Conservation (phyloP, 73 alveolate species). For the Paramecium octaurelia region DNA sequence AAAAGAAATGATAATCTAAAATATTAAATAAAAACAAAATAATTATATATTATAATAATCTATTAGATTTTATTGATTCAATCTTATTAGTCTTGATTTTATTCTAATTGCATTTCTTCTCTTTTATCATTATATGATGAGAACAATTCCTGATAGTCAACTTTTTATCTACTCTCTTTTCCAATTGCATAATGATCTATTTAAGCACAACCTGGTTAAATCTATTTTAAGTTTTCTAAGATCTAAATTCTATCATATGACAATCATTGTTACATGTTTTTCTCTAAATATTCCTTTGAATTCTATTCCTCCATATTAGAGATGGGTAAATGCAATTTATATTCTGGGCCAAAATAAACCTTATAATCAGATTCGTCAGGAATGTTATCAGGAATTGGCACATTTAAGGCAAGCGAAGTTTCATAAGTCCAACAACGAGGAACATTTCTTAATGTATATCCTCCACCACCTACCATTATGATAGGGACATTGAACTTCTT, state of each 20-base stretch:
- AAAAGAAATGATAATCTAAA: not conserved
- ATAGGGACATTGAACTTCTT: slow-evolving; percentile 89
- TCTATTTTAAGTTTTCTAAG: not conserved
- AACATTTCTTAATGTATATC: slow-evolving; percentile 97
- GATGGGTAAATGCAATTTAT: slow-evolving; percentile 89
- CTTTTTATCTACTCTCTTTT: not conserved
- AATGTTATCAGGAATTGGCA: slow-evolving; percentile 83
- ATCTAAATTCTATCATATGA: not conserved
- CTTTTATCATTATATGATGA: not conserved
- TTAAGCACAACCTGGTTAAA: not conserved
- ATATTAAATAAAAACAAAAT: not conserved
- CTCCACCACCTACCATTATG: slow-evolving; percentile 97
- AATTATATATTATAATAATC: not conserved
- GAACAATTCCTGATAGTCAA: not conserved
- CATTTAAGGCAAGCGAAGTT: slow-evolving; percentile 82
- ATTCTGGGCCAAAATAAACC: slow-evolving; percentile 94
- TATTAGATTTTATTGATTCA: not conserved
- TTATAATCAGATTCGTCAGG: slow-evolving; percentile 82
- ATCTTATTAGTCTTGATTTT: not conserved
- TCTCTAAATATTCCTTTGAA: slow-evolving; percentile 72
- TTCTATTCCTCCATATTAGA: slow-evolving; percentile 97
- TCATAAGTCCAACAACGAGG: slow-evolving; percentile 98
- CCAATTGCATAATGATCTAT: not conserved
- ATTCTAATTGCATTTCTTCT: slow-evolving; percentile 60
- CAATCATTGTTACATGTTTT: not conserved